Base-by-base conservation (phyloP, 2,329 filamentous ascomycete species). In the Corinectria fuckeliana region DNA sequence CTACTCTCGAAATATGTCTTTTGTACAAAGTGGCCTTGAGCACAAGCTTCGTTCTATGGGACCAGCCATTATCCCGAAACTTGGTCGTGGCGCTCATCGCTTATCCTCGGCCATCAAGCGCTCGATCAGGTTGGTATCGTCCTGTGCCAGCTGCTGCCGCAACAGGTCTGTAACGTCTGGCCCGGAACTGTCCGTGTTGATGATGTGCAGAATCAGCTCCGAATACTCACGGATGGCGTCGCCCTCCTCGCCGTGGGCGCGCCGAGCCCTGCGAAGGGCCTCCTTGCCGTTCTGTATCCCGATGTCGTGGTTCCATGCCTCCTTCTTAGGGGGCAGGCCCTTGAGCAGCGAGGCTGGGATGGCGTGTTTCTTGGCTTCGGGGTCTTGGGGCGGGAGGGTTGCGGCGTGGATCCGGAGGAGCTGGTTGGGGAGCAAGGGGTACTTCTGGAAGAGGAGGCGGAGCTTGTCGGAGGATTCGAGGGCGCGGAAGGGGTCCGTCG, bases 201-300 rank as follows among this genome's bases (percentile, higher is more conserved):
- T 75, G 30, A 87, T 72, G 56, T 81, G 77, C 47, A 82, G 68
- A 16, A 89, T 79, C 20, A 88, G 75, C 61, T 85, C 83, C 45
- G 81, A 83, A 67, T 87, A 90, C 72, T 88, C 87, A 51, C 82
- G 77, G 26, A 90, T 77, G 4, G 79, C 86, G 64, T 88, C 85
- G 26, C 85, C 85, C 57, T 82, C 82, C 64, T 82, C 80, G n/a
- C 81, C 79, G 1, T 80, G 78, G 26, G 80, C 78, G 28, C 77
- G 76, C 57, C 83, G 78, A 30, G 83, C 82, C 53, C 74, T 78
- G 39, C 81, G 81, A 58, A 90, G 74, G 13, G 81, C 81, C 18
- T 81, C 77, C 42, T 85, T 81, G 1, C 85, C 88, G 18, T 81
- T 81, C 53, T 81, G 77, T 48, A 87, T 78, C 6, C 87, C 87